A percentile compares a stretch with the other conserved stretches of the same genome.
Conservation (phyloP, 2,329 filamentous ascomycete genomes). For the Samsoniella hepiali region DNA sequence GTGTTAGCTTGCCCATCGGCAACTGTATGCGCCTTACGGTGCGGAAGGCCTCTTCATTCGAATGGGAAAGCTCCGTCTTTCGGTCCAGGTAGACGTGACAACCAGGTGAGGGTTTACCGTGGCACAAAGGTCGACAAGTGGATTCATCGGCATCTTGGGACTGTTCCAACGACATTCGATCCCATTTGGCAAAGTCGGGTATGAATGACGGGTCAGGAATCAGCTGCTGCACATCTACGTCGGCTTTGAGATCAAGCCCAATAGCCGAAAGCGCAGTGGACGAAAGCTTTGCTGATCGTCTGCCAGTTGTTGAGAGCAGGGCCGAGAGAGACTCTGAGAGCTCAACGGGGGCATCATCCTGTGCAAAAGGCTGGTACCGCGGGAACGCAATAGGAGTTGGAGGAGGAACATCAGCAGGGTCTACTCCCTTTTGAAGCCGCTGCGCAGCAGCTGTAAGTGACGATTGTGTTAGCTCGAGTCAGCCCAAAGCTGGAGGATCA, state of each 20-base stretch:
- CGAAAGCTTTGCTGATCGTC: slow-evolving; percentile 39
- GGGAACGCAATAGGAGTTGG: slow-evolving; percentile 55
- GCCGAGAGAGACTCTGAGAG: slow-evolving; percentile 41
- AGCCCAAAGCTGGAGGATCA: not conserved
- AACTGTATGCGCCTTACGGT: slow-evolving; percentile 57
- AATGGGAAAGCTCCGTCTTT: slow-evolving; percentile 52
- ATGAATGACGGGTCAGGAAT: slow-evolving; percentile 52
- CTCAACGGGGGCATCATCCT: slow-evolving; percentile 30
- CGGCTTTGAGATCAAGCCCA: slow-evolving; percentile 52
- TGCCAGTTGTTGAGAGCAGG: slow-evolving; percentile 52
- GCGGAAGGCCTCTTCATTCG: slow-evolving; percentile 58
- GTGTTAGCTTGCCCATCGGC: slow-evolving; percentile 49
- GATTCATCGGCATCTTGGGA: slow-evolving; percentile 46
- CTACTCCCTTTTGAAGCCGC: slow-evolving; percentile 27
- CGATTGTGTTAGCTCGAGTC: slow-evolving; percentile 6
- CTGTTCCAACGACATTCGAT: slow-evolving; percentile 46
- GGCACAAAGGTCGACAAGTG: slow-evolving; percentile 48
- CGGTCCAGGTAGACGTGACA: slow-evolving; percentile 58
- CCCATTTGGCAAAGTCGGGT: slow-evolving; percentile 53
- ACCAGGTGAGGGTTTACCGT: slow-evolving; percentile 54
- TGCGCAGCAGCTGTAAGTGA: not conserved
- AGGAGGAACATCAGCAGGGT: slow-evolving; percentile 53
- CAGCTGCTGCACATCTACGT: slow-evolving; percentile 47
- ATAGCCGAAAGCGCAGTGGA: slow-evolving; percentile 54
- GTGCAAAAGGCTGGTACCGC: slow-evolving; percentile 38